A percentile compares a stretch with the other conserved stretches of the same genome.
phyloP scores from a whole-genome alignment of 2,329 filamentous ascomycete species.

The Periconia digitata region DNA sequence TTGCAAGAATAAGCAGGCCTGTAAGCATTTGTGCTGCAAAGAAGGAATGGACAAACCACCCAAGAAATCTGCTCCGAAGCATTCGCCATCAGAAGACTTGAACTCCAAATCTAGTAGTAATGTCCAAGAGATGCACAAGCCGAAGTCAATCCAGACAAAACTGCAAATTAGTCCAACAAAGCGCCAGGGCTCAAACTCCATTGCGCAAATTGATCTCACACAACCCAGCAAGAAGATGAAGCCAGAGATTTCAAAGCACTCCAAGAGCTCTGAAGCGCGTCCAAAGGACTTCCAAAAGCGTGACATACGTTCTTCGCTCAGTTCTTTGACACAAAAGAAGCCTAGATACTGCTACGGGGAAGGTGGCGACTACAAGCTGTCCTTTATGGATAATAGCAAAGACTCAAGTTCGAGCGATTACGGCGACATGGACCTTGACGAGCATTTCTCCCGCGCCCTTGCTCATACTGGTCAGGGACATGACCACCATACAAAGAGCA shows the following conservation, averaged over 20 bases:
- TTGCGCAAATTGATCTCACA: conserved; percentile 39
- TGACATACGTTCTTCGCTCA: conserved; percentile 19
- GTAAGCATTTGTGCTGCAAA: conserved; percentile 73
- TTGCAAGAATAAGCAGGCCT: conserved; percentile 64
- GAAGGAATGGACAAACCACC: conserved; percentile 69
- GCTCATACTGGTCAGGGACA: too few relatives aligned
- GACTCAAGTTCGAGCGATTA: conserved; percentile 30
- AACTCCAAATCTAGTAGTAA: conserved; percentile 5
- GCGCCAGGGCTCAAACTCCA: conserved; percentile 18
- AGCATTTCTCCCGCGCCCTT: conserved; percentile 2
- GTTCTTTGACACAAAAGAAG: conserved; percentile 29
- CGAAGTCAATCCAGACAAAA: conserved; percentile 28
- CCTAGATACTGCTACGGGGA: conserved; percentile 28
- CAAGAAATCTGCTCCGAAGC: conserved; percentile 43
- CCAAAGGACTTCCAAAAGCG: conserved; percentile 24
- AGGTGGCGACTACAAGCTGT: conserved; percentile 23
- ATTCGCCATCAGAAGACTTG: conserved; percentile 9
- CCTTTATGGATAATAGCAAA: conserved; percentile 19
- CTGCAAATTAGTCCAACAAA: conserved; percentile 30
- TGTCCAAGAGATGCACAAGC: conserved; percentile 3
- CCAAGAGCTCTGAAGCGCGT: conserved; percentile 28
- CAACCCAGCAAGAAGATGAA: conserved; percentile 32
- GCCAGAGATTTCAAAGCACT: conserved; percentile 17
- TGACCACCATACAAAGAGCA: too few relatives aligned
- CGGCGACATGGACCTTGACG: conserved; percentile 17